phyloP scores from a whole-genome alignment of 371 early-diverging fungal species.

The Batrachochytrium dendrobatidis region DNA sequence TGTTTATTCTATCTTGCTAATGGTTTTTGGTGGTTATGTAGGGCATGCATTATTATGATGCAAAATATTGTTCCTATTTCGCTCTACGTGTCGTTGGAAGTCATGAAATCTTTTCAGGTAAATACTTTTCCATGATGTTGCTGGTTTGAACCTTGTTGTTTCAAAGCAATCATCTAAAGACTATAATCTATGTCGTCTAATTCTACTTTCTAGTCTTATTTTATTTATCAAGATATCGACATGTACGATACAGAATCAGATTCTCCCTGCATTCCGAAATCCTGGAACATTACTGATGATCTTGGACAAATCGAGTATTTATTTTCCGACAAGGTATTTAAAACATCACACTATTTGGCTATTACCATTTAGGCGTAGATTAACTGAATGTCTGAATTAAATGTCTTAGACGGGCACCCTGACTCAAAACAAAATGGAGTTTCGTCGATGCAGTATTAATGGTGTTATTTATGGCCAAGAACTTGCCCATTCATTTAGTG shows the following conservation, averaged over 20 bases:
- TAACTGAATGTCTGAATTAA: no score
- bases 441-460: conserved; percentile 70
- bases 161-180: no score
- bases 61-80: conserved; percentile 91
- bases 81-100: conserved; percentile 93
- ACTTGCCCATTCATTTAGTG: no score
- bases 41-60: conserved; percentile 48
- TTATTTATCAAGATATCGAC: conserved; percentile 75
- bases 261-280: conserved; percentile 53
- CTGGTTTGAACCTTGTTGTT: neutral
- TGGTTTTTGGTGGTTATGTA: neutral
- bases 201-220: conserved; percentile 60
- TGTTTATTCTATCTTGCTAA: neutral
- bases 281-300: conserved; percentile 74
- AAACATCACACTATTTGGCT: conserved; percentile 22
- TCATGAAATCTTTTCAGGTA: conserved; percentile 39
- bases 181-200: no score
- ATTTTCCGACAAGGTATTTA: conserved; percentile 80
- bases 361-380: neutral
- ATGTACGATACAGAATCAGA: conserved; percentile 80
- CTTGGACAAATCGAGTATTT: conserved; percentile 87
- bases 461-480: conserved; percentile 62
- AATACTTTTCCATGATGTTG: neutral
- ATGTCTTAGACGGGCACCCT: conserved; percentile 73
- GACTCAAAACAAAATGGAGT: conserved; percentile 66